These are phyloP conservation scores for Fonsecaea pugnacius DNA, from an alignment of 2,329 filamentous ascomycete species.

Conservation along the genomic window DNA sequence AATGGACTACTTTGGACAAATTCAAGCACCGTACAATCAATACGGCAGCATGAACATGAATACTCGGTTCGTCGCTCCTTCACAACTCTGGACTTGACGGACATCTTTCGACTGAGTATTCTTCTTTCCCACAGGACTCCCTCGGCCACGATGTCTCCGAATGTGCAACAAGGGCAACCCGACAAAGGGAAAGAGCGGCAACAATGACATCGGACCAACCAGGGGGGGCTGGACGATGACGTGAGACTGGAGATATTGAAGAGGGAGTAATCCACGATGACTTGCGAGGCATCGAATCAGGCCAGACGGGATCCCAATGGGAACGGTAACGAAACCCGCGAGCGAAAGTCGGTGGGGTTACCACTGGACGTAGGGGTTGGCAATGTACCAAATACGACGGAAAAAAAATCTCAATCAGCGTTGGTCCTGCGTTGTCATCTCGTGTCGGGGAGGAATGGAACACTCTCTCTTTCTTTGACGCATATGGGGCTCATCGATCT, in stretches of 20 bases:
- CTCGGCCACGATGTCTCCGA: slow-evolving; percentile 17
- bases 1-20: slow-evolving; percentile 36
- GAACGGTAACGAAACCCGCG: neutral
- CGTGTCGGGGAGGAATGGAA: neutral
- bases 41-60: slow-evolving; percentile 37
- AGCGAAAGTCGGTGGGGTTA: neutral
- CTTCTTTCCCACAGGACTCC: slow-evolving; percentile 30
- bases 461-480: neutral
- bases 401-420: neutral
- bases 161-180: slow-evolving; percentile 13
- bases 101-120: slow-evolving; percentile 34
- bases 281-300: slow-evolving; percentile 23
- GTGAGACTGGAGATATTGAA: slow-evolving; percentile 20
- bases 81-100: slow-evolving; percentile 37
- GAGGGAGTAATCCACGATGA: slow-evolving; percentile 10
- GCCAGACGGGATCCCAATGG: slow-evolving; percentile 6
- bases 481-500: neutral
- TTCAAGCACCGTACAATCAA: slow-evolving; percentile 32
- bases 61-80: slow-evolving; percentile 39
- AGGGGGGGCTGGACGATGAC: slow-evolving; percentile 15
- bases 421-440: slow-evolving; percentile 3
- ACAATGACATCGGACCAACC: slow-evolving; percentile 14
- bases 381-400: slow-evolving; percentile 5
- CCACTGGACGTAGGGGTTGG: slow-evolving; percentile 5
- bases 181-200: slow-evolving; percentile 29